Evolutionary conservation across 2,329 filamentous ascomycete genomes (phyloP).

Genomic region (Sporothrix globosa): DNA sequence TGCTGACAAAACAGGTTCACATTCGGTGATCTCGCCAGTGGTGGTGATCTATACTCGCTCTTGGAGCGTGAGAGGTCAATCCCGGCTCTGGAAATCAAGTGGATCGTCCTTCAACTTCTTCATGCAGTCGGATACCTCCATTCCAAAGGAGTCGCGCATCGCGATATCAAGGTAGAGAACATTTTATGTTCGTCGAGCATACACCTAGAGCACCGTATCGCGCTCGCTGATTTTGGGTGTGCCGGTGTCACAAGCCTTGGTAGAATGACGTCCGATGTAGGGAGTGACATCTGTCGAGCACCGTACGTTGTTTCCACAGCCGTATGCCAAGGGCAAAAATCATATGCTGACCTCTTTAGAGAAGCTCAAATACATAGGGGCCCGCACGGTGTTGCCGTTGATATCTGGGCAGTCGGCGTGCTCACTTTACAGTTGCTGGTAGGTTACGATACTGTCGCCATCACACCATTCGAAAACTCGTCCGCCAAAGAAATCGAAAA

Average conservation of each 20-base stretch:
- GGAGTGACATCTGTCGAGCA: constrained; percentile 54
- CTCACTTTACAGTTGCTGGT: constrained; percentile 46
- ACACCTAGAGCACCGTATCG: constrained; percentile 50
- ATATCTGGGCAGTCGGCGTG: constrained; percentile 59
- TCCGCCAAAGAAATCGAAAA: constrained; percentile 29
- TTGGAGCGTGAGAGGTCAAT: constrained; percentile 45
- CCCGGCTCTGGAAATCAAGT: constrained; percentile 50
- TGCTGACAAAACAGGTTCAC: constrained; percentile 49
- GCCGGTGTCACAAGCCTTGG: constrained; percentile 50
- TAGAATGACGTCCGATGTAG: constrained; percentile 51
- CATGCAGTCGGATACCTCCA: constrained; percentile 54
- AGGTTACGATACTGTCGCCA: constrained; percentile 35
- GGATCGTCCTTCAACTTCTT: constrained; percentile 54
- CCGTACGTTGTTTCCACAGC: constrained; percentile 50
- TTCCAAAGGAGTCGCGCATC: constrained; percentile 54
- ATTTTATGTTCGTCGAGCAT: constrained; percentile 55
- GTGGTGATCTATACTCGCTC: constrained; percentile 59
- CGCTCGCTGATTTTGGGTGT: constrained; percentile 58
- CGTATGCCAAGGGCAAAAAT: neutral
- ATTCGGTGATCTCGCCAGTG: constrained; percentile 60
- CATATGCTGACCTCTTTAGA: constrained; percentile 40
- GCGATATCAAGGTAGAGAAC: constrained; percentile 60
- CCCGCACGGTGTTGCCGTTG: constrained; percentile 47
- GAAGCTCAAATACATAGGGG: constrained; percentile 44
- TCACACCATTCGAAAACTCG: constrained; percentile 36